Base-by-base conservation (phyloP, 352 stramenopile species). In the Sclerospora graminicola region DNA sequence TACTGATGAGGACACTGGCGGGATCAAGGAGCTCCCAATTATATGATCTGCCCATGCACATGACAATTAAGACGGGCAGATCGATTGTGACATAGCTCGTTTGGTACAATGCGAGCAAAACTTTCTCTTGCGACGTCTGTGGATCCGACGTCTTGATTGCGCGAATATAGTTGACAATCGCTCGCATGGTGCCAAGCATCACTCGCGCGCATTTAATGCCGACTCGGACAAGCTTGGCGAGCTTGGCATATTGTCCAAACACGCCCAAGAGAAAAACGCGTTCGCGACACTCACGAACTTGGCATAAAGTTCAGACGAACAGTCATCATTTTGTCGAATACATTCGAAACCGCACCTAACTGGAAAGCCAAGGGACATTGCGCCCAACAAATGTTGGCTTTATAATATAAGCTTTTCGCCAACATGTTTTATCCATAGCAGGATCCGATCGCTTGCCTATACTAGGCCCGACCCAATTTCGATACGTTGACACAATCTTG, bases 321-420 rank as follows among this genome's bases (percentile, higher is more conserved):
- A n/a, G n/a, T n/a, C n/a, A n/a, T n/a, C n/a, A n/a, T n/a, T n/a
- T n/a, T n/a, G n/a, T n/a, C n/a, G 60, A 74, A 75, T 44, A 33
- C 68, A 81, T 29, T 81, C 63, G 51, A 72, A 60, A 37, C 65
- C 65, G 26, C 68, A 81, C 24, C 69, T 38, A 0, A 78, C 62
- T 2, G 68, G 68, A 38, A 70, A 75, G 42, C n/a, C n/a, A n/a
- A n/a, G n/a, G n/a, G n/a, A n/a, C n/a, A n/a, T n/a, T n/a, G n/a
- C n/a, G n/a, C n/a, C 67, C 67, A 80, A 55, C 67, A 76, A 24
- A 52, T 71, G 20, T 57, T 58, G 29, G 57, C 19, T 5, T 64
- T 67, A 23, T 53, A 63, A 47, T 43, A 66, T 47, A 51, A 51
- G 62, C 27, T 66, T 65, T 2, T n/a, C n/a, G n/a, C n/a, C n/a